phyloP scores from a whole-genome alignment of 177 flowering plant species.

The Vitis hybrid region DNA sequence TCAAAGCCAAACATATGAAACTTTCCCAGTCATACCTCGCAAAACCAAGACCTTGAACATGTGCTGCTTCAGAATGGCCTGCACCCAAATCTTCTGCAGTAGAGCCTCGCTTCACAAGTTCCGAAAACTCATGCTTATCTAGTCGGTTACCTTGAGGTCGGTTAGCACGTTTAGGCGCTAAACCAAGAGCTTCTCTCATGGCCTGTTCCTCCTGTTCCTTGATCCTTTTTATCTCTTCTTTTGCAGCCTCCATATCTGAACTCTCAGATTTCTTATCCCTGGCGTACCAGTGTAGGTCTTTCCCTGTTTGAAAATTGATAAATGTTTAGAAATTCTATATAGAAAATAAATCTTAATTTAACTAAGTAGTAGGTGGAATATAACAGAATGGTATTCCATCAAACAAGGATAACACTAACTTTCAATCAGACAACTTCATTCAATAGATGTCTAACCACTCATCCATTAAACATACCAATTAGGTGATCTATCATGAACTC shows the following conservation, averaged over 20 bases:
- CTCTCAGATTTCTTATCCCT: conserved; percentile 57
- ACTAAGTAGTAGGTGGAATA: too few relatives aligned
- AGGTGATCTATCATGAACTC: too few relatives aligned
- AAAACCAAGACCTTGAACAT: conserved; percentile 89
- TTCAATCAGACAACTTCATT: too few relatives aligned
- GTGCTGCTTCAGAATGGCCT: conserved; percentile 93
- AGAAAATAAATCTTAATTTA: background rate
- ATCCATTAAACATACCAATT: too few relatives aligned
- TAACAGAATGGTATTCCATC: too few relatives aligned
- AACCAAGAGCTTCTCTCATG: conserved; percentile 95
- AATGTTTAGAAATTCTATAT: background rate
- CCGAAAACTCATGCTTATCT: conserved; percentile 89
- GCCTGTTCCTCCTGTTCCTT: conserved; percentile 96
- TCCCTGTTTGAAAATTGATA: conserved; percentile 48
- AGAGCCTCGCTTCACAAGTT: conserved; percentile 86
- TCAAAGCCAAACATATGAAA: too few relatives aligned
- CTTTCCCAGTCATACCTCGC: conserved; percentile 46
- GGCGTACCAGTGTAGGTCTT: conserved; percentile 86
- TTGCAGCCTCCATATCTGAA: conserved; percentile 60
- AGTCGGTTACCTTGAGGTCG: conserved; percentile 79
- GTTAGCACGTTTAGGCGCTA: conserved; percentile 80
- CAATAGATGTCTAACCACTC: too few relatives aligned
- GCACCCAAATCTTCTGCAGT: conserved; percentile 92
- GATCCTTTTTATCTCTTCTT: conserved; percentile 76
- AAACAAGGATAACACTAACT: too few relatives aligned